Evolutionary conservation across 176 grass and related monocot genomes (phyloP), one percentile per base, ranked within the genome.

Genomic region (Puccinellia tenuiflora): DNA sequence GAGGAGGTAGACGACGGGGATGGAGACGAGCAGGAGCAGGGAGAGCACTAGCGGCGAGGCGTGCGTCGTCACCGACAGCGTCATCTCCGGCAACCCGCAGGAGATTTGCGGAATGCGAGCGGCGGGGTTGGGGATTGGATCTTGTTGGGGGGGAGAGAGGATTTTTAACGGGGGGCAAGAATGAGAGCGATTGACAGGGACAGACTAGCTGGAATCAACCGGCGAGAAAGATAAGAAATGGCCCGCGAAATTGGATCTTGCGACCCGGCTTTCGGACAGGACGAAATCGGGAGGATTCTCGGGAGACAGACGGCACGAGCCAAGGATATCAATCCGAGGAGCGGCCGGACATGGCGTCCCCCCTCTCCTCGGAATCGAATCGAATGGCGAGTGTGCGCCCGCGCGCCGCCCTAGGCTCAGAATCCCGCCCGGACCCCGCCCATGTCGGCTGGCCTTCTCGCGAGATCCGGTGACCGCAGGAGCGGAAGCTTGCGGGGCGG

Each of bases 1-100:
- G 31, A 98, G 85, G 76, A 93, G 52, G 87, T 91, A 98, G 79
- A 98, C 66, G 48, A 86, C 42, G 11, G 92, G 90, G 45, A 95
- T 88, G 48, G 92, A 93, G 54, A 95, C 2, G 57, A 98, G 83
- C 29, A 98, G 85, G 22, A 93, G 76, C 38, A 91, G 39, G 2
- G 88, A 93, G 18, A 98, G 85, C 52, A 93, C 40, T 50, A 98
- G 90, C 43, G 96, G 92, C 26, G 90, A 95, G 67, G 84, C 42
- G 75, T 83, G 73, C 39, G 82, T 21, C 39, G 87, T 80, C 69
- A 83, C 77, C 68, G 88, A 68, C 80, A 50, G 74, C 68, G 80
- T 87, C 88, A 90, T 90, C 79, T 56, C 88, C 66, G 75, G 88
- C 52, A 4, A 18, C 8, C 67, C 67, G 65, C 38, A 25, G 38